Evolutionary conservation across 768 basidiomycete genomes (phyloP).

Genomic region (Suillus subluteus): DNA sequence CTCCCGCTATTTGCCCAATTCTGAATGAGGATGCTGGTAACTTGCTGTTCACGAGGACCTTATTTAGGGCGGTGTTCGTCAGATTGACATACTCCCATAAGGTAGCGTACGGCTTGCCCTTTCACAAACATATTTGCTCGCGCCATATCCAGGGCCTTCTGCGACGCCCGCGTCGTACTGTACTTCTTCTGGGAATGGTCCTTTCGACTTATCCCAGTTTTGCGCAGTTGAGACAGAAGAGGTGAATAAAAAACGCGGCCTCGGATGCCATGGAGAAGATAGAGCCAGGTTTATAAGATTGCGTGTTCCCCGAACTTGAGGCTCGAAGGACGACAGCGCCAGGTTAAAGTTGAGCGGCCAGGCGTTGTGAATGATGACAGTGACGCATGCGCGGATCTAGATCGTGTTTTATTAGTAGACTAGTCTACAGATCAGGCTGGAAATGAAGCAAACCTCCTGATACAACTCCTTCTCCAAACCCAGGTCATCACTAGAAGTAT

Average conservation of each 20-base stretch:
- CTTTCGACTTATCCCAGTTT: conserved; percentile 5
- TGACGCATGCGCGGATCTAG: conserved; percentile 38
- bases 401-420: background rate
- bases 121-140: conserved; percentile 27
- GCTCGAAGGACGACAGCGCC: conserved; percentile 49
- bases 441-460: conserved; percentile 23
- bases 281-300: conserved; percentile 42
- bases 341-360: conserved; percentile 53
- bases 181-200: conserved; percentile 32
- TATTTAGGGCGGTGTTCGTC: background rate
- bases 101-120: background rate
- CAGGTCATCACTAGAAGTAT: conserved; percentile 31
- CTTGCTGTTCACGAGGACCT: conserved; percentile 26
- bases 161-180: conserved; percentile 29
- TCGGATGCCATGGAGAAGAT: conserved; percentile 25
- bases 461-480: conserved; percentile 31
- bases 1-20: conserved; percentile 20
- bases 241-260: conserved; percentile 39
- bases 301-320: conserved; percentile 42
- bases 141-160: conserved; percentile 37
- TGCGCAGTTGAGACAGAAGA: conserved; percentile 32
- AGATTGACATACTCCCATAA: conserved; percentile 17
- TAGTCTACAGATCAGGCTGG: background rate
- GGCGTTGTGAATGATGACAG: conserved; percentile 44
- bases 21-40: conserved; percentile 33